Base-by-base conservation (phyloP, 495 filamentous ascomycete genomes). In the Neurospora sp. region DNA sequence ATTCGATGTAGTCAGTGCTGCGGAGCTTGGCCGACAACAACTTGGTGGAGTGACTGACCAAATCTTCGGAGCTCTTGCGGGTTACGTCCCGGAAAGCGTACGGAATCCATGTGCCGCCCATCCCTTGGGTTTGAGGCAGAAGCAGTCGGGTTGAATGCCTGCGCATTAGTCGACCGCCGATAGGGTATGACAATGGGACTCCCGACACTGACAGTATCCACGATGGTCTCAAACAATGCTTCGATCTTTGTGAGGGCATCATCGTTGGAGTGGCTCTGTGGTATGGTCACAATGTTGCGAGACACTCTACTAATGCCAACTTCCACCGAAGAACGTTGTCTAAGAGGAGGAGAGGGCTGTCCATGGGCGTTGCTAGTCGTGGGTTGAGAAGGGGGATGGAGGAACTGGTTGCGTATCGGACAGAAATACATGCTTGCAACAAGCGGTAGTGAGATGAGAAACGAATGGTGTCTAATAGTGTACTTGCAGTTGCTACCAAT, bases 241-340 rank as follows among this genome's bases (percentile, higher is more conserved):
- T 90, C 88, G 72, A 90, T 88, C 31, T 82, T 84, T 27, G 79
- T 71, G 40, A 90, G 82, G 7, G 87, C 84, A 2, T 49, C 72
- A 18, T 76, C 77, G 12, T 74, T 46, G 12, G 83, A 76, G 38
- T 38, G 6, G 4, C 27, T 27, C n/a, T 27, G 38, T 23, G 79
- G 44, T 70, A 74, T 72, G 14, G 69, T 12, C 2, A 78, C 72
- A 23, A 74, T n/a, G 23, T 70, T 72, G 49, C 37, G 37, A 16
- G 46, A 10, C 10, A 38, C 27, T n/a, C n/a, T n/a, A 9, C 54
- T 7, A 16, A 5, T 9, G 3, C 23, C 27, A 62, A 0, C 2
- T 8, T 1, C 3, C 7, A 31, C 27, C 0, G 54, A 31, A 62
- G 20, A 31, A 62, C 0, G 11, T 35, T 7, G 54, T 9, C 12